phyloP scores from a whole-genome alignment of 2,329 filamentous ascomycete species.

The Trichoderma harzianum region DNA sequence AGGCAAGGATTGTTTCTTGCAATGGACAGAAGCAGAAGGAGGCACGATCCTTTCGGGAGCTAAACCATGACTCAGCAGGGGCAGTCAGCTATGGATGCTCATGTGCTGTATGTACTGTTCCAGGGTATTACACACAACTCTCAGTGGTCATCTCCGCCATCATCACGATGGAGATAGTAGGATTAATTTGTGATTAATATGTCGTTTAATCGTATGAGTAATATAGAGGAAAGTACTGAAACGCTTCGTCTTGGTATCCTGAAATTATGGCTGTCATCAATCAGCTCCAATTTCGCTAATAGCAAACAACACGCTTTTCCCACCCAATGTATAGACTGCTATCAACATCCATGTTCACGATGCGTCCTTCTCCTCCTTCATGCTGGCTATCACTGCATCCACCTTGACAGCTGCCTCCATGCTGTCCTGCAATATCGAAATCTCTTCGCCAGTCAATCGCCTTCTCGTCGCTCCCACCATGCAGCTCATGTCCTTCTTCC shows the following conservation, averaged over 20 bases:
- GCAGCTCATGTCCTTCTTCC: slow-evolving; percentile 37
- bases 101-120: neutral
- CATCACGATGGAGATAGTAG: neutral
- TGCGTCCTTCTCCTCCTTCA: neutral
- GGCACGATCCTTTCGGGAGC: neutral
- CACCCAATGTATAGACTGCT: neutral
- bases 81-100: neutral
- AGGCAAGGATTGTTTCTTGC: neutral
- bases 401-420: slow-evolving; percentile 9
- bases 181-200: neutral
- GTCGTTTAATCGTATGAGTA: neutral
- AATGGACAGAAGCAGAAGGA: neutral
- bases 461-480: slow-evolving; percentile 29
- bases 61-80: neutral
- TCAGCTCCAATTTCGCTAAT: neutral
- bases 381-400: neutral
- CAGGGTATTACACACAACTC: neutral
- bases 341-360: neutral
- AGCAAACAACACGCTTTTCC: neutral
- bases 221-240: neutral
- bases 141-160: neutral
- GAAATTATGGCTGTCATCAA: neutral
- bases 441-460: slow-evolving; percentile 5
- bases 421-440: neutral
- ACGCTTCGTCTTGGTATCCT: neutral